Evolutionary conservation across 1,139 yeast genomes (phyloP).

Genomic region (Saccharomycopsis crataegensis): DNA sequence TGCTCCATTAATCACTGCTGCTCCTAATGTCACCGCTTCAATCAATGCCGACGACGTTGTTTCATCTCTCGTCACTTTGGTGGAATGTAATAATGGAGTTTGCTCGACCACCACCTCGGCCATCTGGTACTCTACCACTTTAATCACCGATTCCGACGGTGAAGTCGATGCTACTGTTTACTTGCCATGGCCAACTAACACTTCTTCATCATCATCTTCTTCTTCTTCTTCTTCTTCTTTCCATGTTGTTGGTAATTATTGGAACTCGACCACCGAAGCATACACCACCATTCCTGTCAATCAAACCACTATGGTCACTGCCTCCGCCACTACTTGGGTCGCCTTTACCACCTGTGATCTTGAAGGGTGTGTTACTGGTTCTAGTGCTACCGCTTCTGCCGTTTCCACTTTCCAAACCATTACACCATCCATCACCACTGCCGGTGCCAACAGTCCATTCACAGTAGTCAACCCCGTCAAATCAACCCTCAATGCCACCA

Average conservation of each 20-base stretch:
- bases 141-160: slow-evolving; percentile 12
- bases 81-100: slow-evolving; percentile 13
- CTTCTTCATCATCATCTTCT: slow-evolving; percentile 2
- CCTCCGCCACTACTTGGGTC: slow-evolving; percentile 8
- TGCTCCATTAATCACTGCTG: slow-evolving; percentile 4
- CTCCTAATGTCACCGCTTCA: background rate
- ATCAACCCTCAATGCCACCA: slow-evolving; percentile 6
- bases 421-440: slow-evolving; percentile 1
- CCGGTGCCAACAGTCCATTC: background rate
- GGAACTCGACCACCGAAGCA: background rate
- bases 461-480: slow-evolving; percentile 5
- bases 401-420: slow-evolving; percentile 14
- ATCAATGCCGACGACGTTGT: background rate
- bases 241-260: background rate
- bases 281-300: slow-evolving; percentile 7
- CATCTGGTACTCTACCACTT: slow-evolving; percentile 17
- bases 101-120: slow-evolving; percentile 19
- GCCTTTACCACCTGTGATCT: slow-evolving; percentile 10
- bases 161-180: slow-evolving; percentile 18
- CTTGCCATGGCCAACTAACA: slow-evolving; percentile 14
- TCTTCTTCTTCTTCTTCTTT: background rate
- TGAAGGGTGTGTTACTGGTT: slow-evolving; percentile 16
- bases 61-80: slow-evolving; percentile 13
- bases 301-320: slow-evolving; percentile 7
- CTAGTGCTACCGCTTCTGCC: slow-evolving; percentile 8